Evolutionary conservation across 768 basidiomycete genomes (phyloP).

Genomic region (Lactifluus piperatus): DNA sequence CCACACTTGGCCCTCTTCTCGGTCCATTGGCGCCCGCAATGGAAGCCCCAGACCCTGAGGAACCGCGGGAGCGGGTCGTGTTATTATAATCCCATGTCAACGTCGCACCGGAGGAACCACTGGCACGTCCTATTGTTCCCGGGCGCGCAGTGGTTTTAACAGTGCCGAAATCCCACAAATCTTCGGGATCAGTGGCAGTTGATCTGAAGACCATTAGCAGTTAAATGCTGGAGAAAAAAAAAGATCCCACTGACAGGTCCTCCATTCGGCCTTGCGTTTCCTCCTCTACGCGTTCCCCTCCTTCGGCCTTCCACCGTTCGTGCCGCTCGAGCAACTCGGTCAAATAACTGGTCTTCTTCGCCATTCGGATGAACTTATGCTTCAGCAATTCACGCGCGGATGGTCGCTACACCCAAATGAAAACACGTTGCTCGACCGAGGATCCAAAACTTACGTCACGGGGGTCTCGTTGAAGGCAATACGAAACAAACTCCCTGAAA

Average conservation of each 20-base stretch:
- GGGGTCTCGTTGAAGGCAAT: conserved; percentile 91
- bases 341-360: conserved; percentile 89
- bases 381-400: conserved; percentile 91
- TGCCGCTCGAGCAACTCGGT: conserved; percentile 94
- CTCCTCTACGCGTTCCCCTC: conserved; percentile 67
- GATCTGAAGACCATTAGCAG: conserved; percentile 31
- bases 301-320: conserved; percentile 88
- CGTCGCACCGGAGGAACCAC: conserved; percentile 54
- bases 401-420: conserved; percentile 57
- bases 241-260: conserved; percentile 46
- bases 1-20: conserved; percentile 23
- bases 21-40: conserved; percentile 28
- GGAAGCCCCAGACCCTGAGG: conserved; percentile 33
- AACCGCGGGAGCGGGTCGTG: conserved; percentile 27
- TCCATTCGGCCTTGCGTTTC: conserved; percentile 52
- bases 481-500: conserved; percentile 90
- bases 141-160: conserved; percentile 58
- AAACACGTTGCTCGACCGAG: conserved; percentile 1
- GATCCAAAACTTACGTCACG: conserved; percentile 53
- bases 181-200: conserved; percentile 55
- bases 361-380: conserved; percentile 92
- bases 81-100: conserved; percentile 77
- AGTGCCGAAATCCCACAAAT: conserved; percentile 97
- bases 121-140: conserved; percentile 58
- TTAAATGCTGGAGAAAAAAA: not conserved